A percentile compares a stretch with the other conserved stretches of the same genome.
phyloP scores from a whole-genome alignment of 2,329 filamentous ascomycete genomes.

The Verruconis gallopava region DNA sequence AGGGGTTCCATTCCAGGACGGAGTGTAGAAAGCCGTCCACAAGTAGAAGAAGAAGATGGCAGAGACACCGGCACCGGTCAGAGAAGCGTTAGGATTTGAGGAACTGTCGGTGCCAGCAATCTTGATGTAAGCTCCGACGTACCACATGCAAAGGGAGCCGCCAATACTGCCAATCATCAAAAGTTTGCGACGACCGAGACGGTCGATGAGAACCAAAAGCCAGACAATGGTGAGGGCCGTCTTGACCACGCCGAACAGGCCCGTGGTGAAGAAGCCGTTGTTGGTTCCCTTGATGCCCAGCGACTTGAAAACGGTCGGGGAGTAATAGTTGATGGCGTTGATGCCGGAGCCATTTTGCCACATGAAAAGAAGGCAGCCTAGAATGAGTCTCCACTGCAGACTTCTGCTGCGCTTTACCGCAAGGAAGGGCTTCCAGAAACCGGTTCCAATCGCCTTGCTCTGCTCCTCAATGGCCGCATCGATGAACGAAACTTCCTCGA shows the following conservation, averaged over 20 bases:
- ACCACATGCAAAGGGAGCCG: slow-evolving; percentile 53
- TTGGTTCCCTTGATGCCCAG: slow-evolving; percentile 50
- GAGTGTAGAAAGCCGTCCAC: slow-evolving; percentile 61
- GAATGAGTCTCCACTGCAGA: slow-evolving; percentile 58
- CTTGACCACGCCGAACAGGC: slow-evolving; percentile 67
- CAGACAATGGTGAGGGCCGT: slow-evolving; percentile 55
- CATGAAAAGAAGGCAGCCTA: slow-evolving; percentile 62
- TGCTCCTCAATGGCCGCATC: slow-evolving; percentile 57
- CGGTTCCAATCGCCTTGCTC: slow-evolving; percentile 48
- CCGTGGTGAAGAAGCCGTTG: slow-evolving; percentile 52
- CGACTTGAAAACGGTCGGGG: slow-evolving; percentile 53
- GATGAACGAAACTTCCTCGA: slow-evolving; percentile 60
- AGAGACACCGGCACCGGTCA: slow-evolving; percentile 40
- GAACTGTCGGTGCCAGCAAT: slow-evolving; percentile 28
- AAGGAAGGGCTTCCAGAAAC: slow-evolving; percentile 63
- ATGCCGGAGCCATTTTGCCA: slow-evolving; percentile 69
- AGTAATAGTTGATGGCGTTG: slow-evolving; percentile 52
- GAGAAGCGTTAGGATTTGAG: slow-evolving; percentile 21
- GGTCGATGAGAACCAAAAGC: slow-evolving; percentile 56
- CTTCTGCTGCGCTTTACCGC: slow-evolving; percentile 40
- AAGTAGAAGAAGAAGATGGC: slow-evolving; percentile 63
- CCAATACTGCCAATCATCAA: slow-evolving; percentile 52
- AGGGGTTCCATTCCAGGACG: slow-evolving; percentile 55
- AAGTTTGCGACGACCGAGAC: slow-evolving; percentile 47
- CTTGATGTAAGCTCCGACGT: slow-evolving; percentile 49